Base-by-base conservation (phyloP, 164 flowering plant genomes). In the Aristolochia californica region DNA sequence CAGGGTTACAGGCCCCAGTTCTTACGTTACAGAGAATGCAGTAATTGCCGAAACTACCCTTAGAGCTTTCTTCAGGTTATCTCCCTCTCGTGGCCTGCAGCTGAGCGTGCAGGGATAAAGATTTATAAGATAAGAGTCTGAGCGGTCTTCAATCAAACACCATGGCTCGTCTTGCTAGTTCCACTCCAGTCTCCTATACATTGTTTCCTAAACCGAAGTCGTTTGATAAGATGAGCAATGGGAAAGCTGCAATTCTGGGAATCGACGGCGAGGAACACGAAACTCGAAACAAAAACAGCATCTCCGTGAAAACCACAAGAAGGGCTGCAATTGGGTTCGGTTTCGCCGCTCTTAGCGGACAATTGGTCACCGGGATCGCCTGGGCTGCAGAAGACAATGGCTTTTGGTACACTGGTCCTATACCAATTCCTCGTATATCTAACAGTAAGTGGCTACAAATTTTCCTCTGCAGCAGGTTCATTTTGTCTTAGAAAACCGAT, bases 331-430 rank as follows among this genome's bases (percentile, higher is more conserved):
- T 87, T 63, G 74, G 87, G 61, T 69, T 85, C 55, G 76, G 80
- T 22, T 73, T 90, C 2, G 23, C 73, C 25, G 71, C 78, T 23
- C 54, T 90, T 26, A 48, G 77, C 38, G 65, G 62, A 13, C 65
- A 52, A 18, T 57, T 69, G 14, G 53, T 66, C 58, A 58, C 54
- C 26, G 75, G 56, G 23, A 58, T 53, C n/a, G 66, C 88, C 16
- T 71, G 71, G 0, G 96, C 94, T 4, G 83, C 78, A 5, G 87
- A 78, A 45, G 66, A 45, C 23, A 84, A 82, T 59, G 87, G 86
- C 3, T 75, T 55, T 28, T 85, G 83, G 83, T 18, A 72, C 50
- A 63, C 63, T 40, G 75, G 75, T 13, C 95, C 83, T 15, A 14
- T 91, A 13, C 79, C 84, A 12, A 55, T 72, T 2, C 94, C 87